phyloP scores from a whole-genome alignment of 208 protist genomes.

The Leishmania turanica region DNA sequence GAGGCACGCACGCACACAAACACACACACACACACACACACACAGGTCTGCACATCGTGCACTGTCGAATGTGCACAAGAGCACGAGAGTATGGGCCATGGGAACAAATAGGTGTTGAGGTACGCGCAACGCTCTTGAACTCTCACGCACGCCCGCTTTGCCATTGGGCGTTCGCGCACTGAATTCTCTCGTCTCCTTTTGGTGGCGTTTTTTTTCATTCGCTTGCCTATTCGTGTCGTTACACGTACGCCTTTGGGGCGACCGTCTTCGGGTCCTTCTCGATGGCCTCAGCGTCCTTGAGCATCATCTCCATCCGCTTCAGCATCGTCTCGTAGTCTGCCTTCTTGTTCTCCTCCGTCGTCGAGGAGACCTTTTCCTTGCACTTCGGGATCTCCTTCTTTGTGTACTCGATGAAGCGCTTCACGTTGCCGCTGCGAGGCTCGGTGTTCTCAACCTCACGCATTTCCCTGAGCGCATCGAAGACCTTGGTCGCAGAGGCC shows the following conservation, averaged over 20 bases:
- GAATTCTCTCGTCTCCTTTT: background rate
- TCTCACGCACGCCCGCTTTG: background rate
- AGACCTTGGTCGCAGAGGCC: constrained; percentile 25
- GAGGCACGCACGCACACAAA: background rate
- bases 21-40: background rate
- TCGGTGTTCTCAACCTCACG: constrained; percentile 55
- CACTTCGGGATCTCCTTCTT: constrained; percentile 58
- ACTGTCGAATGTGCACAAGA: background rate
- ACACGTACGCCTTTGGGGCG: constrained; percentile 56
- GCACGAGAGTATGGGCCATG: background rate
- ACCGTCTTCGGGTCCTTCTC: constrained; percentile 41
- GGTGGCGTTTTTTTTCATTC: background rate
- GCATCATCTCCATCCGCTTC: constrained; percentile 77
- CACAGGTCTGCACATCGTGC: background rate
- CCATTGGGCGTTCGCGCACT: background rate
- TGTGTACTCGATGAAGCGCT: constrained; percentile 77
- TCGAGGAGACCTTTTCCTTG: constrained; percentile 41
- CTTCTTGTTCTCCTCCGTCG: constrained; percentile 46
- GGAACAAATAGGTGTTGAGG: background rate
- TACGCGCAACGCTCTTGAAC: background rate
- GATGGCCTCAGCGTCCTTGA: constrained; percentile 74
- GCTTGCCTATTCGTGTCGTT: background rate
- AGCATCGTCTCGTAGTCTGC: constrained; percentile 39
- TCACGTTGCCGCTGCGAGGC: constrained; percentile 81
- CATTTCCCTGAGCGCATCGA: constrained; percentile 42